phyloP scores from a whole-genome alignment of 331 rosid species.

The Quercus phellos region DNA sequence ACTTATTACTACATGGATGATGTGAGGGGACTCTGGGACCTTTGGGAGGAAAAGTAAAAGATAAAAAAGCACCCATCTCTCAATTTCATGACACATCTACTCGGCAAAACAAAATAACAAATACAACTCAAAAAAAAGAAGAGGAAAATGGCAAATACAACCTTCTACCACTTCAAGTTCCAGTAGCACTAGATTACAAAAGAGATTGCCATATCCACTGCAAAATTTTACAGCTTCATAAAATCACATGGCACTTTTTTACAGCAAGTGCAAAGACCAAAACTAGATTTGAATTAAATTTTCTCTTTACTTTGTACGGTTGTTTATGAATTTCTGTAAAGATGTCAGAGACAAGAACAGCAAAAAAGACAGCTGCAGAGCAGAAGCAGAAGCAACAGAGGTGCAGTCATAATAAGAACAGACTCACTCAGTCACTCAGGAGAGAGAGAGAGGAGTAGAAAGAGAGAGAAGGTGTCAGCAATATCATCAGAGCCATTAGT shows the following conservation, averaged over 20 bases:
- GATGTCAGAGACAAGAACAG: conserved; percentile 77
- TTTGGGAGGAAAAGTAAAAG: background rate
- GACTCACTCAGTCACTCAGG: conserved; percentile 33
- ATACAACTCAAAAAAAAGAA: background rate
- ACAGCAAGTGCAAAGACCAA: conserved; percentile 40
- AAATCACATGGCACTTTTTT: conserved; percentile 52
- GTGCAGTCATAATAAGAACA: conserved; percentile 81
- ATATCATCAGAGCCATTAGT: conserved; percentile 40
- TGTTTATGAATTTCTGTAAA: conserved; percentile 53
- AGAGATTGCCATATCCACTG: conserved; percentile 23
- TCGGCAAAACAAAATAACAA: conserved; percentile 30
- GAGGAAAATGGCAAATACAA: conserved; percentile 19
- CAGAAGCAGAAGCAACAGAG: conserved; percentile 60
- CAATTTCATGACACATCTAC: conserved; percentile 32
- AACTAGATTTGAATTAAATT: conserved; percentile 33
- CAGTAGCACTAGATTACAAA: conserved; percentile 11
- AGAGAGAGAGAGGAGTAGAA: conserved; percentile 13
- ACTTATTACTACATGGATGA: background rate
- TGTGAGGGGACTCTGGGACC: no score
- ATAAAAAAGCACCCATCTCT: background rate
- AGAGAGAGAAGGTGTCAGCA: conserved; percentile 36
- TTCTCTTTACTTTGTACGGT: conserved; percentile 24
- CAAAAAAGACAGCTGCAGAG: conserved; percentile 54
- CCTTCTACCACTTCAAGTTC: conserved; percentile 24
- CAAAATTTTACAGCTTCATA: conserved; percentile 33